Evolutionary conservation across 2,329 filamentous ascomycete genomes (phyloP).

Genomic region (Clathrospora elynae): DNA sequence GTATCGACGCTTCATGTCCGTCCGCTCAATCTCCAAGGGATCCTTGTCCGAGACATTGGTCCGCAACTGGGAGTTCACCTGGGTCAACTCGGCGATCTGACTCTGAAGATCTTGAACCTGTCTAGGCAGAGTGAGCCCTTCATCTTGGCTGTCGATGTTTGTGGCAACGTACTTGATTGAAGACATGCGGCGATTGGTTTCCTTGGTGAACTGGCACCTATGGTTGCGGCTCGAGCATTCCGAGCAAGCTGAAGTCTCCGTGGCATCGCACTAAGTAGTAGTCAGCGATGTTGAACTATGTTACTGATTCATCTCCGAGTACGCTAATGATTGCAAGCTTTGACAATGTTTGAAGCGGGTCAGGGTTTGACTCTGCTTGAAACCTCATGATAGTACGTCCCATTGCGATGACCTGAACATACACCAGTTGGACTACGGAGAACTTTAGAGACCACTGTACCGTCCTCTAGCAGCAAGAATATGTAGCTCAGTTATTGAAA

Average conservation of each 20-base stretch:
- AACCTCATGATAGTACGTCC: too few relatives aligned
- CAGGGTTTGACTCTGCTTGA: too few relatives aligned
- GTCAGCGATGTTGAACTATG: constrained; percentile 18
- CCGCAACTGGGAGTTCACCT: constrained; percentile 76
- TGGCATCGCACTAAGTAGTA: constrained; percentile 80
- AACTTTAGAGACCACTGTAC: too few relatives aligned
- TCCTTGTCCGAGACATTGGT: constrained; percentile 63
- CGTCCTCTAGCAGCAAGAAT: too few relatives aligned
- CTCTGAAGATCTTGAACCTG: constrained; percentile 97
- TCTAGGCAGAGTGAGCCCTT: constrained; percentile 45
- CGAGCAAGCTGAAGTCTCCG: constrained; percentile 93
- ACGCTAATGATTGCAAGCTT: constrained; percentile 4
- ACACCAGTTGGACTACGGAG: too few relatives aligned
- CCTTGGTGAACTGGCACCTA: constrained; percentile 98
- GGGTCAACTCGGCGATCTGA: constrained; percentile 78
- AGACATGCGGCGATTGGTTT: constrained; percentile 97
- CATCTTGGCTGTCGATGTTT: background rate
- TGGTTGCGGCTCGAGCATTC: constrained; percentile 97
- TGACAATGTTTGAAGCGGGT: too few relatives aligned
- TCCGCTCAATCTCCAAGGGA: constrained; percentile 51
- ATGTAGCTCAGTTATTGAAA: too few relatives aligned
- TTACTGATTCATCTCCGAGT: background rate
- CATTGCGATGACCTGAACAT: too few relatives aligned
- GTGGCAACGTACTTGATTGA: constrained; percentile 78
- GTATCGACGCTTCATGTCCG: constrained; percentile 54